phyloP scores from a whole-genome alignment of 2,329 filamentous ascomycete species.

The Beauveria sp. region DNA sequence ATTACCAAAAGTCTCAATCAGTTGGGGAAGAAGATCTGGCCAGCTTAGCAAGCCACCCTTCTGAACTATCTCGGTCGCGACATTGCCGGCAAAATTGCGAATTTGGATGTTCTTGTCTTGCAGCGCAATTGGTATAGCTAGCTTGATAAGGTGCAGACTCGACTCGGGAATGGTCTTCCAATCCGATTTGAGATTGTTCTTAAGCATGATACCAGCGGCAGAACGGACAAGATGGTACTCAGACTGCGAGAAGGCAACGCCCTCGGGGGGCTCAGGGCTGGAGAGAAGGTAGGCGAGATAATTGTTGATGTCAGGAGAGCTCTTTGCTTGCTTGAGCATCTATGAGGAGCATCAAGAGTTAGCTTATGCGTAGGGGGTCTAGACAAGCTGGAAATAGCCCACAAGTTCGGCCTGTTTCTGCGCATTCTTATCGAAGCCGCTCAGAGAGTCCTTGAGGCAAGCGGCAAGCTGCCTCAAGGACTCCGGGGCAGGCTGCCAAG shows the following conservation, averaged over 20 bases:
- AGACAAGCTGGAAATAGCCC: conserved; percentile 25
- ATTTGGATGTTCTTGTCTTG: conserved; percentile 78
- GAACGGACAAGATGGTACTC: conserved; percentile 73
- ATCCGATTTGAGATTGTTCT: conserved; percentile 76
- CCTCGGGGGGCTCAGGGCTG: conserved; percentile 54
- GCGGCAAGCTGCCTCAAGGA: conserved; percentile 81
- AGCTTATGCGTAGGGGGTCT: conserved; percentile 14
- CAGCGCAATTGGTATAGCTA: conserved; percentile 68
- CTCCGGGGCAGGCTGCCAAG: conserved; percentile 86
- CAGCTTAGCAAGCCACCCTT: conserved; percentile 80
- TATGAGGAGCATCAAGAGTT: conserved; percentile 32
- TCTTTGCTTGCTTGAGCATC: conserved; percentile 89
- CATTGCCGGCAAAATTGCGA: conserved; percentile 81
- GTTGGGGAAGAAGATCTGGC: conserved; percentile 81
- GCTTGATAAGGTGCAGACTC: conserved; percentile 70
- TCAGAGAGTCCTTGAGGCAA: conserved; percentile 87
- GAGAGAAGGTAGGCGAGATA: conserved; percentile 91
- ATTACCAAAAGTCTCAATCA: conserved; percentile 72
- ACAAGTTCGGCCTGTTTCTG: conserved; percentile 89
- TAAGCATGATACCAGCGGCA: conserved; percentile 87
- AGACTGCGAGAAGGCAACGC: conserved; percentile 48
- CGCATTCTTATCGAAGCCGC: conserved; percentile 67
- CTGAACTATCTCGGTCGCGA: conserved; percentile 85
- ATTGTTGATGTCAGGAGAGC: conserved; percentile 90
- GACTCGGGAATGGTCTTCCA: conserved; percentile 69